phyloP scores from a whole-genome alignment of 176 grass and related monocot species.

The Aegilops bicornis region DNA sequence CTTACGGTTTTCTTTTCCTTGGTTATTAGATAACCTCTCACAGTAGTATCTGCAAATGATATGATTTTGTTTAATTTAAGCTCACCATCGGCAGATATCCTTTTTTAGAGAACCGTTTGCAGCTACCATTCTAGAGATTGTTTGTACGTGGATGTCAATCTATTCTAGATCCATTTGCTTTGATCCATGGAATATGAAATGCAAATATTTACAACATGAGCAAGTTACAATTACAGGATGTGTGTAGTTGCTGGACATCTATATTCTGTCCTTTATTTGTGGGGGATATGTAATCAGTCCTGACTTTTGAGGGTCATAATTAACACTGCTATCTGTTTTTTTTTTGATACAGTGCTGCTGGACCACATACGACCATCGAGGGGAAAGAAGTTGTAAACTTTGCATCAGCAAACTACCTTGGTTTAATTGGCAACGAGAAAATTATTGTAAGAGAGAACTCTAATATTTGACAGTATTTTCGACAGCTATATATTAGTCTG shows the following conservation, averaged over 20 bases:
- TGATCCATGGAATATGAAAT: slow-evolving; percentile 12
- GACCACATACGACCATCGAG: slow-evolving; percentile 72
- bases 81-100: neutral
- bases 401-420: slow-evolving; percentile 93
- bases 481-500: neutral
- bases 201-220: neutral
- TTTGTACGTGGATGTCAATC: neutral
- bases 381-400: slow-evolving; percentile 95
- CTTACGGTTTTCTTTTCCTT: neutral
- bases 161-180: neutral
- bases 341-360: slow-evolving; percentile 63
- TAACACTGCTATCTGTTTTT: slow-evolving; percentile 26
- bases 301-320: slow-evolving; percentile 1
- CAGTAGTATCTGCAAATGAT: slow-evolving; percentile 3
- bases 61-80: neutral
- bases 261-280: neutral
- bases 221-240: no score
- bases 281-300: neutral
- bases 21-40: neutral
- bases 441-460: slow-evolving; percentile 62
- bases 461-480: slow-evolving; percentile 30
- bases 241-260: no score
- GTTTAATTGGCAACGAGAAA: slow-evolving; percentile 85
- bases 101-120: no score
- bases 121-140: neutral